Evolutionary conservation across 2,329 filamentous ascomycete genomes (phyloP), one percentile per base, ranked within the genome.

Genomic region (Blastomyces gilchristii): DNA sequence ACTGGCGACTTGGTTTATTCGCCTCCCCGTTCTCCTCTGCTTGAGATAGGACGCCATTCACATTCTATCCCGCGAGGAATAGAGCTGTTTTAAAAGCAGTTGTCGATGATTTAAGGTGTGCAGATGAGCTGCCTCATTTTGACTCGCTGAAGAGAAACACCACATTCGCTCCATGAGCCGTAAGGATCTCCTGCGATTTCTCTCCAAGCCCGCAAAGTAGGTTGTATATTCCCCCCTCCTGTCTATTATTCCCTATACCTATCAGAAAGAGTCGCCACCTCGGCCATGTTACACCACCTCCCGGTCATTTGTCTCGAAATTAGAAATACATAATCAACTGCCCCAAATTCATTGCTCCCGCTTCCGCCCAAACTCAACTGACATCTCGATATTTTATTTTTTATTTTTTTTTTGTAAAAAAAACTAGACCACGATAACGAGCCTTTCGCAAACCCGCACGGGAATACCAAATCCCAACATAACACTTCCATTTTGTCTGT

Each of bases 161-260:
- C 65, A 53, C 62, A 65, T 68, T 72, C 80, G 78, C 85, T 90
- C 86, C 87, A 96, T 96, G 91, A 92, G 86, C 88, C 87, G 84
- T 78, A 89, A 87, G 81, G 90, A 95, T 79, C 86, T 95, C 74
- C 85, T 96, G 75, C 89, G 91, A 81, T 94, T 95, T 82, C 86
- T 96, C 72, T 95, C 90, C 76, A 94, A 94, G 83, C 91, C 91
- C 75, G 90, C 90, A 78, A 96, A 96, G 91, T 96, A 80, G 75
- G 89, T 81, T 61, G 31, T 62, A 41, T 58, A 61, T 22, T 22
- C n/a, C n/a, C 61, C 31, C 43, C 43, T 61, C 45, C 31, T 47
- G 7, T 22, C 18, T 22, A 22, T 22, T 8, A 47, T 47, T n/a
- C 43, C 43, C 16, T 41, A 12, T 41, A 14, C 39, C 60, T 2